These are phyloP conservation scores for Globisporangium middletonii DNA, from an alignment of 352 stramenopile genomes.

Conservation along the genomic window DNA sequence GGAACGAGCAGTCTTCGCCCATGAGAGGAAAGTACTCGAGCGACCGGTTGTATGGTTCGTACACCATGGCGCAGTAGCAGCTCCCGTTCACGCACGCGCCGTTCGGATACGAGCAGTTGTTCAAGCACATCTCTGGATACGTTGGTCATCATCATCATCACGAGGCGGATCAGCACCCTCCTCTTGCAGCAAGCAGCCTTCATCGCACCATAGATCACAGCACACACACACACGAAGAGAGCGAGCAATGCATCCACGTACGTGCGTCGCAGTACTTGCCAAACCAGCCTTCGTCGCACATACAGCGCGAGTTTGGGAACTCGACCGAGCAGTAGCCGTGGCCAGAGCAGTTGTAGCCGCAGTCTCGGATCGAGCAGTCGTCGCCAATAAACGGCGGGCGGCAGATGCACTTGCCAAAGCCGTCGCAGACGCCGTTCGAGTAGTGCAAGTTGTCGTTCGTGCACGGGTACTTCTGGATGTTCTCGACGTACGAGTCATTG, in stretches of 20 bases:
- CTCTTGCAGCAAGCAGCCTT: too few relatives aligned
- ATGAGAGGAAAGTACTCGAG: slow-evolving; percentile 71
- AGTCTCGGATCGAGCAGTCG: slow-evolving; percentile 93
- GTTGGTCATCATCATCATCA: not conserved
- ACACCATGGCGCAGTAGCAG: slow-evolving; percentile 91
- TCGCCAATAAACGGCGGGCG: slow-evolving; percentile 89
- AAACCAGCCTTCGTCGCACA: slow-evolving; percentile 94
- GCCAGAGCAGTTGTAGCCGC: slow-evolving; percentile 84
- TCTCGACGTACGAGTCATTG: slow-evolving; percentile 87
- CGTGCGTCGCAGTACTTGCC: slow-evolving; percentile 89
- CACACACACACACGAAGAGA: not conserved
- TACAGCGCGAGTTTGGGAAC: slow-evolving; percentile 93
- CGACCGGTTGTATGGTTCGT: slow-evolving; percentile 94
- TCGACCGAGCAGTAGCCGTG: slow-evolving; percentile 95
- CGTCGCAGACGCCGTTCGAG: slow-evolving; percentile 94
- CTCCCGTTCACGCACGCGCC: slow-evolving; percentile 88
- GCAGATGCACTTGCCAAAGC: slow-evolving; percentile 95
- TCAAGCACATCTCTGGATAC: slow-evolving; percentile 85
- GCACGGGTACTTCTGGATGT: slow-evolving; percentile 90
- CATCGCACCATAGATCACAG: not conserved
- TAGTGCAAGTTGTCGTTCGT: slow-evolving; percentile 76
- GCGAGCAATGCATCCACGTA: slow-evolving; percentile 25
- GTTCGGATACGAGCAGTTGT: slow-evolving; percentile 97
- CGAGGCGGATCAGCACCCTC: slow-evolving; percentile 2
- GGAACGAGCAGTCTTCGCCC: slow-evolving; percentile 82